Evolutionary conservation across 768 basidiomycete genomes (phyloP).

Genomic region (Sistotremastrum niveocremeum): DNA sequence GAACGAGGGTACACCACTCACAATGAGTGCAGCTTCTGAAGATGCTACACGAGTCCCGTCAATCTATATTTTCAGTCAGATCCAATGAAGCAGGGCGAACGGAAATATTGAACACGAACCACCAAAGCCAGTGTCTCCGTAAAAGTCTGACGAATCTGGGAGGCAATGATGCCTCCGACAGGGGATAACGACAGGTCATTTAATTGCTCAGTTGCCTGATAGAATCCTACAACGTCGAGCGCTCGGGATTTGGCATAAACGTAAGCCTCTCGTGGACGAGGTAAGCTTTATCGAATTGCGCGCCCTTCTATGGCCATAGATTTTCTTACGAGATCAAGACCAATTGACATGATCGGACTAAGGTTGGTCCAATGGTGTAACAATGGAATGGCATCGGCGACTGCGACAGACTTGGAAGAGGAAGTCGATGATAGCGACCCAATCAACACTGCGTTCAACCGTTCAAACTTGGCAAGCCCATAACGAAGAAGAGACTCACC

Average conservation of each 20-base stretch:
- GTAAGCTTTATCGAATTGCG: background rate
- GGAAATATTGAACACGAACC: slow-evolving; percentile 26
- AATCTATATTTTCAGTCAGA: slow-evolving; percentile 26
- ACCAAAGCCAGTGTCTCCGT: slow-evolving; percentile 54
- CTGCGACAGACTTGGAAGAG: slow-evolving; percentile 21
- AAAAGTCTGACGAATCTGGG: slow-evolving; percentile 40
- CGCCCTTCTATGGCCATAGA: background rate
- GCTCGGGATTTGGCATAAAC: slow-evolving; percentile 42
- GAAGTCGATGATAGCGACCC: no score
- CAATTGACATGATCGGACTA: slow-evolving; percentile 79
- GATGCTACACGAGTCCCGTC: slow-evolving; percentile 46
- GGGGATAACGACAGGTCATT: slow-evolving; percentile 49
- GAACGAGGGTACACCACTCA: slow-evolving; percentile 20
- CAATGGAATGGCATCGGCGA: slow-evolving; percentile 60
- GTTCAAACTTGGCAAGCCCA: no score
- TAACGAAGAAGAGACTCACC: slow-evolving; percentile 5
- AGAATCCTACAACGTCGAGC: slow-evolving; percentile 54
- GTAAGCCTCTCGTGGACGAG: slow-evolving; percentile 30
- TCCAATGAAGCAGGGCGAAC: background rate
- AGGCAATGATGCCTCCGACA: slow-evolving; percentile 50
- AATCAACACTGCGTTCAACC: no score
- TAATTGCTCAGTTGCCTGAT: slow-evolving; percentile 55
- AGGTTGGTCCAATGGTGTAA: slow-evolving; percentile 78
- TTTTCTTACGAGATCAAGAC: slow-evolving; percentile 52
- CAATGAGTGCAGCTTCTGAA: slow-evolving; percentile 40